Percentiles rank a stretch among this genome's conserved stretches.
These are phyloP conservation scores for Fraxinus nigra DNA, from an alignment of 305 asterid species.

Conservation along the genomic window DNA sequence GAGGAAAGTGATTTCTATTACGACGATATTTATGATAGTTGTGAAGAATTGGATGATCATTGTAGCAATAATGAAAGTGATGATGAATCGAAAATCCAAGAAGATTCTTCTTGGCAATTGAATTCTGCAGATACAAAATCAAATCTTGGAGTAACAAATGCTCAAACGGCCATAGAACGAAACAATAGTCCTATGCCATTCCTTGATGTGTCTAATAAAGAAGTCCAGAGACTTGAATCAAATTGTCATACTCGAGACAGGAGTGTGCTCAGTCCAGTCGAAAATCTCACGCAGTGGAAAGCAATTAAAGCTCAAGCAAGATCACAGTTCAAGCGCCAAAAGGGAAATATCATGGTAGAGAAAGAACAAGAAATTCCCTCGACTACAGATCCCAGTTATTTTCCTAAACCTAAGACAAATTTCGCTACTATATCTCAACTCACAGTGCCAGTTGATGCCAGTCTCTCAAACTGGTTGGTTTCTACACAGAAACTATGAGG, in stretches of 20 bases:
- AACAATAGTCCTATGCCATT: not conserved
- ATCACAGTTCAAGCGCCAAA: constrained; percentile 29
- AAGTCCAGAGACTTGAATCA: constrained; percentile 22
- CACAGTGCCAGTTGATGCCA: constrained; percentile 41
- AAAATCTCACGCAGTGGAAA: constrained; percentile 71
- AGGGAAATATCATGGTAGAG: constrained; percentile 37
- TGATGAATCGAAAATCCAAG: not conserved
- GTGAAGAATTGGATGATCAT: constrained; percentile 7
- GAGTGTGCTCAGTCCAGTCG: constrained; percentile 63
- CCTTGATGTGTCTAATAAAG: constrained; percentile 11
- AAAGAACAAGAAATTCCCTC: constrained; percentile 26
- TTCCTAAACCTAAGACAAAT: constrained; percentile 10
- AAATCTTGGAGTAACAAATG: not conserved
- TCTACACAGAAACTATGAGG: constrained; percentile 7
- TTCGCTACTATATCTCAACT: not conserved
- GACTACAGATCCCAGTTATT: not conserved
- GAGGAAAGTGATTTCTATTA: constrained; percentile 35
- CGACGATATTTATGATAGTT: constrained; percentile 24
- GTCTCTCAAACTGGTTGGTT: constrained; percentile 59
- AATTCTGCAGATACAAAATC: constrained; percentile 13
- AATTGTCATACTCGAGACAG: constrained; percentile 20
- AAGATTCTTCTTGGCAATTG: not conserved
- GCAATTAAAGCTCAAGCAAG: constrained; percentile 46
- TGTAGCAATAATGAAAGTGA: constrained; percentile 6
- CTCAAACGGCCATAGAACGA: not conserved